These are phyloP conservation scores for Penicillium concentricum DNA, from an alignment of 2,329 filamentous ascomycete species.

Conservation along the genomic window DNA sequence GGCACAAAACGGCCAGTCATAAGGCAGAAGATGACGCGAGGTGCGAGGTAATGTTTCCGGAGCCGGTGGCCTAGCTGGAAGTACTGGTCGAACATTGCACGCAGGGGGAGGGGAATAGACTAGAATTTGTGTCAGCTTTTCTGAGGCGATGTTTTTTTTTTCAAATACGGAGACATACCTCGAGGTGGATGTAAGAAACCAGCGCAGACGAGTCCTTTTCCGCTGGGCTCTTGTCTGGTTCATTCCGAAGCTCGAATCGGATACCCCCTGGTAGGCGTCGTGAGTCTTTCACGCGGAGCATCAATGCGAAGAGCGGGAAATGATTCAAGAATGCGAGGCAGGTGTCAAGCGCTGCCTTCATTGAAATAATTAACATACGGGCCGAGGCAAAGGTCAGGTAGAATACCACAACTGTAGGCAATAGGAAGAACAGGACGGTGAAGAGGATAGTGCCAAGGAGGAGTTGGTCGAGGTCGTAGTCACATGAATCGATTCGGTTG, in stretches of 20 bases:
- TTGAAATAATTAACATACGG: conserved; percentile 87
- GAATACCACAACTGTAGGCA: conserved; percentile 94
- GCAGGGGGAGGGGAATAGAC: conserved; percentile 84
- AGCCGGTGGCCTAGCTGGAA: conserved; percentile 91
- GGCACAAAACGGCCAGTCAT: conserved; percentile 90
- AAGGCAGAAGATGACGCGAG: conserved; percentile 81
- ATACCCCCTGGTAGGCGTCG: conserved; percentile 87
- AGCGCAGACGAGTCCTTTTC: conserved; percentile 50
- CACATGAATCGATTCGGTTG: conserved; percentile 97
- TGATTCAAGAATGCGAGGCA: conserved; percentile 92
- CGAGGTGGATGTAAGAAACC: conserved; percentile 81
- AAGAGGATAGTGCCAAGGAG: conserved; percentile 96
- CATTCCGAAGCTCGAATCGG: conserved; percentile 83
- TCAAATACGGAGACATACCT: conserved; percentile 55
- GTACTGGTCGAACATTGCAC: conserved; percentile 97
- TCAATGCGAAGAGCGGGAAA: conserved; percentile 94
- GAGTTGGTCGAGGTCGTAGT: conserved; percentile 96
- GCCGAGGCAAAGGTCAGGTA: conserved; percentile 95
- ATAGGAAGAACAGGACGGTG: conserved; percentile 87
- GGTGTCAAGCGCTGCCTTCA: conserved; percentile 90
- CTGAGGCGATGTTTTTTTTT: neutral
- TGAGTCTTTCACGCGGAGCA: conserved; percentile 93
- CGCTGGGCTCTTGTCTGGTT: conserved; percentile 47
- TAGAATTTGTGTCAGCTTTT: conserved; percentile 38
- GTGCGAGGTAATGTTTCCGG: conserved; percentile 91